Percentiles rank a stretch among this genome's conserved stretches.
phyloP scores from a whole-genome alignment of 306 rosid genomes.

The Begonia masoniana region DNA sequence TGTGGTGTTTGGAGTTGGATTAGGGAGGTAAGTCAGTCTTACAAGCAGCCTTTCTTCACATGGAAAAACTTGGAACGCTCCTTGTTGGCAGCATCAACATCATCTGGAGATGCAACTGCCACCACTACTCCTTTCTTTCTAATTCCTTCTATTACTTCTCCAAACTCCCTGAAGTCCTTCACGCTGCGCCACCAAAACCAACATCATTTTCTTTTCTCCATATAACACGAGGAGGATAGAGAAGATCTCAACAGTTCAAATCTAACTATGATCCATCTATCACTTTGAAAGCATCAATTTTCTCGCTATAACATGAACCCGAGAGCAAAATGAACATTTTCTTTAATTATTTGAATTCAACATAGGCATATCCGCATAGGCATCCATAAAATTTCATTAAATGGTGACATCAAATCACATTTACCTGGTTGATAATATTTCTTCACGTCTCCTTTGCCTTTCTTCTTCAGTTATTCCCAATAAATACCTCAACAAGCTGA shows the following conservation, averaged over 20 bases:
- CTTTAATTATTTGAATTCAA: no score
- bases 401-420: neutral
- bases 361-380: no score
- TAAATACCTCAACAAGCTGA: slow-evolving; percentile 67
- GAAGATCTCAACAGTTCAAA: neutral
- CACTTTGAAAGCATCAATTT: no score
- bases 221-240: neutral
- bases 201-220: no score
- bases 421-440: slow-evolving; percentile 86
- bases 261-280: no score
- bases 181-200: slow-evolving; percentile 23
- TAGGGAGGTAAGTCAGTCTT: slow-evolving; percentile 4
- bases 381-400: no score
- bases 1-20: neutral
- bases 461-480: slow-evolving; percentile 88
- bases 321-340: no score
- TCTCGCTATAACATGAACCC: no score
- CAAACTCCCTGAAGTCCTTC: slow-evolving; percentile 81
- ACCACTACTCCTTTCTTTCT: slow-evolving; percentile 79
- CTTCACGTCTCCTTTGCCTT: slow-evolving; percentile 77
- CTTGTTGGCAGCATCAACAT: slow-evolving; percentile 61
- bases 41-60: slow-evolving; percentile 76
- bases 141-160: slow-evolving; percentile 54
- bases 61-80: slow-evolving; percentile 57
- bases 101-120: slow-evolving; percentile 91